phyloP scores from a whole-genome alignment of 2,329 filamentous ascomycete genomes.

The Albifimbria verrucaria region DNA sequence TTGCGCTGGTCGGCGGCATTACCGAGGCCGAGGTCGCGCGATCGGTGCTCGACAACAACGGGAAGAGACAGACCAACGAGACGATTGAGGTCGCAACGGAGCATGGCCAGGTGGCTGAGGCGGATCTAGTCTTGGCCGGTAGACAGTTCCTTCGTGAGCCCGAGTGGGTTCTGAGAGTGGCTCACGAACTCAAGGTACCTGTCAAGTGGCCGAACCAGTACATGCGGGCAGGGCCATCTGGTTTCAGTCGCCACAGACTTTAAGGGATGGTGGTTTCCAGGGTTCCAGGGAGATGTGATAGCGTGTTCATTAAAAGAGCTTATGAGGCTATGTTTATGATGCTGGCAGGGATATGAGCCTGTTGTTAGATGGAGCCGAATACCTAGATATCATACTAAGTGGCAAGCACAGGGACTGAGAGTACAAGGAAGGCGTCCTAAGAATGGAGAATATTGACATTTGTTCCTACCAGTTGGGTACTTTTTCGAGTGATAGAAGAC shows the following conservation, averaged over 20 bases:
- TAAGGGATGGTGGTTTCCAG: background rate
- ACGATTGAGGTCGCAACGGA: slow-evolving; percentile 37
- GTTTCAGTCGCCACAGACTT: too few species aligned
- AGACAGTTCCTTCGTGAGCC: slow-evolving; percentile 81
- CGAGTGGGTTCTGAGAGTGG: slow-evolving; percentile 70
- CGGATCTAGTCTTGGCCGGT: slow-evolving; percentile 71
- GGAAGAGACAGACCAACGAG: slow-evolving; percentile 12
- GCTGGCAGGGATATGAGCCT: too few species aligned
- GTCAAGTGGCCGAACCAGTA: slow-evolving; percentile 72
- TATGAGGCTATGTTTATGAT: too few species aligned
- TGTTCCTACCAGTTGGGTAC: too few species aligned
- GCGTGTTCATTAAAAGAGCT: too few species aligned
- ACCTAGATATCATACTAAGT: too few species aligned
- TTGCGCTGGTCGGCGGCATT: slow-evolving; percentile 75
- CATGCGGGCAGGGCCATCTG: background rate
- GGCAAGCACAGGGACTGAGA: too few species aligned
- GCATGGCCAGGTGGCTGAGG: slow-evolving; percentile 35
- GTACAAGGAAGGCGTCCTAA: too few species aligned
- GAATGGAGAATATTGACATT: too few species aligned
- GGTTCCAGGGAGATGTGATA: too few species aligned
- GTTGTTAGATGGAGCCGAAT: too few species aligned
- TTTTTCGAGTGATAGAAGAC: too few species aligned
- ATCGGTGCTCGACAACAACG: slow-evolving; percentile 46
- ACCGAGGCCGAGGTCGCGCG: slow-evolving; percentile 66
- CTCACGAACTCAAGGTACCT: slow-evolving; percentile 67